phyloP scores from a whole-genome alignment of 2,329 filamentous ascomycete species.

The Podosphaera fusca region DNA sequence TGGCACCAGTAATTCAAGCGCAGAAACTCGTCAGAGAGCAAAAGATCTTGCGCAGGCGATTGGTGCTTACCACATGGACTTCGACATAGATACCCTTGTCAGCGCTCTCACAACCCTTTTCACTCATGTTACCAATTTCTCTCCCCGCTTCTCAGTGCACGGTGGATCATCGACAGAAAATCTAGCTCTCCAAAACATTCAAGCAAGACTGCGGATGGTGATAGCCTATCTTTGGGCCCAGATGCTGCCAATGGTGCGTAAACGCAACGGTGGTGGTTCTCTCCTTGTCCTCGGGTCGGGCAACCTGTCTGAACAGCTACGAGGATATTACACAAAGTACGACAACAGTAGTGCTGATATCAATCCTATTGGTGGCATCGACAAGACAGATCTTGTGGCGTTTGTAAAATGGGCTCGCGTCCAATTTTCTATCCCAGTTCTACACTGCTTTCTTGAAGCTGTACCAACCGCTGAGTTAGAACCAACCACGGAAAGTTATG shows the following conservation, averaged over 20 bases:
- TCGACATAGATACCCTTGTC: slow-evolving; percentile 23
- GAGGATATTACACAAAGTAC: slow-evolving; percentile 30
- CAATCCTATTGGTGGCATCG: slow-evolving; percentile 37
- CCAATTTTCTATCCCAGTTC: slow-evolving; percentile 37
- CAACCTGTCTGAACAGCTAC: slow-evolving; percentile 36
- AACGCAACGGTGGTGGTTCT: slow-evolving; percentile 17
- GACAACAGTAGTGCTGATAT: slow-evolving; percentile 15
- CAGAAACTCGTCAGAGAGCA: slow-evolving; percentile 37
- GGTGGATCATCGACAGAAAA: slow-evolving; percentile 27
- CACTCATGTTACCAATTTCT: slow-evolving; percentile 36
- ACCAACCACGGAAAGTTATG: slow-evolving; percentile 39
- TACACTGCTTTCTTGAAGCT: slow-evolving; percentile 41
- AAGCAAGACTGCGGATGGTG: slow-evolving; percentile 39
- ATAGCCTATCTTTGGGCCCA: slow-evolving; percentile 36
- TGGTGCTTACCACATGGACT: slow-evolving; percentile 47
- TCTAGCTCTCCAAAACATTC: slow-evolving; percentile 39
- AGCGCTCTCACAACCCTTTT: slow-evolving; percentile 21
- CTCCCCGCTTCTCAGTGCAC: slow-evolving; percentile 34
- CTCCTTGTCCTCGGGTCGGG: slow-evolving; percentile 39
- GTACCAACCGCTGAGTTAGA: slow-evolving; percentile 39
- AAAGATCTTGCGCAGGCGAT: slow-evolving; percentile 36
- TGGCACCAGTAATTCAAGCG: slow-evolving; percentile 28
- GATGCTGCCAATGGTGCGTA: slow-evolving; percentile 33
- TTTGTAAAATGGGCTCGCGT: slow-evolving; percentile 44
- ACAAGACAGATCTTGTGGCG: slow-evolving; percentile 44